Conservation (phyloP, 768 basidiomycete genomes). For the Panaeolus papilionaceus region DNA sequence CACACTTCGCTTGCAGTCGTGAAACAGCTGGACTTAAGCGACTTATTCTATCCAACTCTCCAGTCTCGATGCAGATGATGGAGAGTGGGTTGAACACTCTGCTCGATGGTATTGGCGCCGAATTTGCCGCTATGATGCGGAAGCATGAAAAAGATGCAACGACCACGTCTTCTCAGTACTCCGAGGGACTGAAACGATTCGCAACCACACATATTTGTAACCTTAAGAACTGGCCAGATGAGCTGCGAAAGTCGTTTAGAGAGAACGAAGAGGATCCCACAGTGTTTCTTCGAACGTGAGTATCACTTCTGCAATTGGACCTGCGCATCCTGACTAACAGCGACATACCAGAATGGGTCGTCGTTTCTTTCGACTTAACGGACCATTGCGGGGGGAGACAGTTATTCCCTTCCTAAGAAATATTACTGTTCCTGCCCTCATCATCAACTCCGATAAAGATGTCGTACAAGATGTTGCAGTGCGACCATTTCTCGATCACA, state of each 20-base stretch:
- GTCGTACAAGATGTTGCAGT: conserved; percentile 28
- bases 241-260: conserved; percentile 33
- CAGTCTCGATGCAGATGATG: conserved; percentile 38
- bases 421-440: conserved; percentile 28
- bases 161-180: conserved; percentile 36
- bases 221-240: conserved; percentile 40
- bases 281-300: conserved; percentile 41
- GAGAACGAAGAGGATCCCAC: conserved; percentile 35
- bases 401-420: conserved; percentile 30
- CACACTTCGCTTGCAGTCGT: conserved; percentile 26
- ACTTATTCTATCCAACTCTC: conserved; percentile 39
- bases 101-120: conserved; percentile 32
- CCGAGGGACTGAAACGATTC: conserved; percentile 34
- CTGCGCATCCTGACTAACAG: background rate
- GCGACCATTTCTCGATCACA: conserved; percentile 24
- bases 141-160: conserved; percentile 37
- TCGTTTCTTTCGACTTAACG: conserved; percentile 38
- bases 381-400: conserved; percentile 28
- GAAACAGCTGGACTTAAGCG: conserved; percentile 29
- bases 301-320: background rate
- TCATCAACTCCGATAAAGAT: conserved; percentile 31
- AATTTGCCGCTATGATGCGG: conserved; percentile 33
- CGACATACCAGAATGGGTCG: conserved; percentile 37
- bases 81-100: conserved; percentile 31
- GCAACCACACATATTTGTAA: conserved; percentile 41